Evolutionary conservation across 805 yeast species (phyloP).

Genomic region (Yarrowia sp.): DNA sequence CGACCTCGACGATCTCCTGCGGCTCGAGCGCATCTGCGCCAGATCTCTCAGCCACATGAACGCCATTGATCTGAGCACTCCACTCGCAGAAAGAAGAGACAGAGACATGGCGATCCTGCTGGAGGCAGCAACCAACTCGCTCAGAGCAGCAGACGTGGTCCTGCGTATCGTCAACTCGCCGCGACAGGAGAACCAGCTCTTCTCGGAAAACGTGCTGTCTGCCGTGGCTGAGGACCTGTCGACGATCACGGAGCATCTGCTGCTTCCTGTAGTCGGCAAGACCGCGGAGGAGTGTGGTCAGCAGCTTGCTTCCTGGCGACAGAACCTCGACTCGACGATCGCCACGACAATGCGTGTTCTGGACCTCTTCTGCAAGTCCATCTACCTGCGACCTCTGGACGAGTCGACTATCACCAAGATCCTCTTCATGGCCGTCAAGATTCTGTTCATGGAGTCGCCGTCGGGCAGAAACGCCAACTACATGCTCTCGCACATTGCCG

Average conservation of each 20-base stretch:
- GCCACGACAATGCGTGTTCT: neutral
- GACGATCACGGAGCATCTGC: neutral
- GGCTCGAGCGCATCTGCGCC: neutral
- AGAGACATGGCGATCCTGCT: neutral
- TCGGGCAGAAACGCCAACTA: constrained; percentile 33
- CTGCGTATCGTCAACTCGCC: neutral
- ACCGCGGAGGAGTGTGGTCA: neutral
- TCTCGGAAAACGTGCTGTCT: neutral
- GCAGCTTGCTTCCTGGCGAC: neutral
- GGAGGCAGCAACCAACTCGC: constrained; percentile 12
- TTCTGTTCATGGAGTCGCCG: constrained; percentile 44
- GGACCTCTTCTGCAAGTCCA: constrained; percentile 7
- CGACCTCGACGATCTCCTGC: constrained; percentile 2
- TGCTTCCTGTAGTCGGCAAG: neutral
- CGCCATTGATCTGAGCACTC: neutral
- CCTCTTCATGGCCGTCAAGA: constrained; percentile 50
- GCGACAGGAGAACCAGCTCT: constrained; percentile 11
- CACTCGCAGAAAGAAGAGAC: neutral
- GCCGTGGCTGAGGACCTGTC: neutral
- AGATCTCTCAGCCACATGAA: neutral
- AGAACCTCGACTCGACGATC: neutral
- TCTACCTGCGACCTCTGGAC: constrained; percentile 36
- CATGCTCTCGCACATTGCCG: constrained; percentile 32
- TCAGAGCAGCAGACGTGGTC: neutral
- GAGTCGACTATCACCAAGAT: constrained; percentile 57